Base-by-base conservation (phyloP, 225 moss, liverwort and hornwort genomes). In the Polytrichum commune region DNA sequence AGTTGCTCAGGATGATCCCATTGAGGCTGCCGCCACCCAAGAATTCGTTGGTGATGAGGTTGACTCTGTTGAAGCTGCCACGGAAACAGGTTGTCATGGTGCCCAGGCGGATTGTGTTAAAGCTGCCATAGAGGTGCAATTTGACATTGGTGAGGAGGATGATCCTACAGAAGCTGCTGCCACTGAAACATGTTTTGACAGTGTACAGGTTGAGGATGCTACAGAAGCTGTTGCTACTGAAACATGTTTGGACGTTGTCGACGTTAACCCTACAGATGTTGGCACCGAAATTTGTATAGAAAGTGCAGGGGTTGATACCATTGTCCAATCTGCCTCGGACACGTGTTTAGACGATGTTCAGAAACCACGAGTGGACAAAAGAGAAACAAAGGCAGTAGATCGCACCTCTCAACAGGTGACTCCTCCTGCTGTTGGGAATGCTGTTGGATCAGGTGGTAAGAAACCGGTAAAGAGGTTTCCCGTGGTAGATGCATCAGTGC, bases 381-480 rank as follows among this genome's bases (percentile, higher is more conserved):
- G 35, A 53, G 74, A 79, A 76, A 58, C 32, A 68, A 73, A 81
- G 68, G 68, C 76, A 60, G 71, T 20, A 53, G 74, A 74, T 56
- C 4, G 56, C 69, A 73, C 57, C 73, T 58, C 64, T 83, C 70
- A 84, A 68, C 79, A 78, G 74, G 78, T 66, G 33, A 71, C 8
- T 66, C 63, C 69, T 67, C 69, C 73, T 53, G 74, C 77, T 60
- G 74, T 79, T 69, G 68, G 75, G 26, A 77, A 73, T 61, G 67
- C 38, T 75, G 73, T 54, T 77, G 64, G 70, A 53, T 69, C 75
- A 57, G 66, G 69, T 64, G 79, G 77, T 55, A 85, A 86, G 68
- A 91, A 93, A 67, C 88, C 91, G 55, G 88, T 90, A 26, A 93
- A 91, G 68, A 91, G 88, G 71, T 86, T 92, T 77, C 82, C 85